A percentile compares a stretch with the other conserved stretches of the same genome.
Conservation (phyloP, 805 yeast species). For the Saccharomycopsis javanensis region DNA sequence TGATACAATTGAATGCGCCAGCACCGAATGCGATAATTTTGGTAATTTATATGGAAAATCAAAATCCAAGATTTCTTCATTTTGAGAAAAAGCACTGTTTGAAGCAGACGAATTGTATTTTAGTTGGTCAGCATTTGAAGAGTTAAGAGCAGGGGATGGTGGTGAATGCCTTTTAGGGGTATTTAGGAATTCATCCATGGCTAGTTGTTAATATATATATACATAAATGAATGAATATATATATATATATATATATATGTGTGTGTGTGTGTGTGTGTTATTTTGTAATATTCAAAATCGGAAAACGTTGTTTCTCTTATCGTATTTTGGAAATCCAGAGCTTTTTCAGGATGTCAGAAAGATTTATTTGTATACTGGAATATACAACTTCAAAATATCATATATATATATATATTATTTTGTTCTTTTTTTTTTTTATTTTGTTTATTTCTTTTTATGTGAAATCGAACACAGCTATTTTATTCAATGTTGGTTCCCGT, state of each 20-base stretch:
- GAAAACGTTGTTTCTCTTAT: not conserved
- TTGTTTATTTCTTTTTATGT: no score
- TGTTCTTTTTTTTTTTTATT: no score
- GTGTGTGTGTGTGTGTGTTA: not conserved
- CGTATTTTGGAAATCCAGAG: no score
- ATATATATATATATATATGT: not conserved
- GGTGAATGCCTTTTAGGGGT: conserved; percentile 2
- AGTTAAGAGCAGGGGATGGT: not conserved
- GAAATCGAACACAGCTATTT: no score
- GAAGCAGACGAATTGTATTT: not conserved
- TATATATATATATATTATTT: no score
- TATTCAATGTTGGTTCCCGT: no score
- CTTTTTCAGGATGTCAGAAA: not conserved
- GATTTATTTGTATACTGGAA: not conserved
- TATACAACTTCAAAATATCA: no score
- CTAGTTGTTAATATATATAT: not conserved
- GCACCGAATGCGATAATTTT: conserved; percentile 9
- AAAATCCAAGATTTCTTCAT: not conserved
- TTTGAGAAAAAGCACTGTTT: not conserved
- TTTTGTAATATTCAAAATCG: not conserved
- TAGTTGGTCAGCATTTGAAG: not conserved
- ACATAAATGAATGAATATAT: not conserved
- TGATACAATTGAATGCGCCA: conserved; percentile 14
- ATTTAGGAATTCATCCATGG: conserved; percentile 1
- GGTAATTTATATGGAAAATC: conserved; percentile 6